Evolutionary conservation across 1,284 basidiomycete species (phyloP).

Genomic region (Laetiporus sulphureus): DNA sequence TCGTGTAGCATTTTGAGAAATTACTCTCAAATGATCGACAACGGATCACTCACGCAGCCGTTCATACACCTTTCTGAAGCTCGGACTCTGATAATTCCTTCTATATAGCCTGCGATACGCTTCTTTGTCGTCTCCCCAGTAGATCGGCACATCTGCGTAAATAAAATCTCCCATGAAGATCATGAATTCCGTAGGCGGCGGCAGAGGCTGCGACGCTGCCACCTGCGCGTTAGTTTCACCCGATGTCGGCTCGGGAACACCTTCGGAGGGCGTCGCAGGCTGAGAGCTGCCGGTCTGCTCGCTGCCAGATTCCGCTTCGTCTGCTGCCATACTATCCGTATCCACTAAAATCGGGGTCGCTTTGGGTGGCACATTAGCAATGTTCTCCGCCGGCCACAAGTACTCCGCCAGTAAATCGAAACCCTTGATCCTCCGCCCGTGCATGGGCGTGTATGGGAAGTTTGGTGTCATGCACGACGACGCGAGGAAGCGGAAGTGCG

Average conservation of each 20-base stretch:
- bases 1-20: conserved; percentile 7
- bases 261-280: too few relatives aligned
- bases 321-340: too few relatives aligned
- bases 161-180: conserved; percentile 70
- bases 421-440: conserved; percentile 51
- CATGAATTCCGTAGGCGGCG: conserved; percentile 43
- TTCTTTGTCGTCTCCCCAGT: conserved; percentile 48
- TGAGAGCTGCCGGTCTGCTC: not conserved
- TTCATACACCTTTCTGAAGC: conserved; percentile 63
- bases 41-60: conserved; percentile 45
- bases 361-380: not conserved
- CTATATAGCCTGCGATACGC: conserved; percentile 61
- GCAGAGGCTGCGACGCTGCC: conserved; percentile 1
- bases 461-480: conserved; percentile 60
- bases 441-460: conserved; percentile 56
- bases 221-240: conserved; percentile 3
- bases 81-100: conserved; percentile 56
- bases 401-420: conserved; percentile 62
- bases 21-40: conserved; percentile 1
- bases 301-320: not conserved
- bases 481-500: conserved; percentile 59
- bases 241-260: too few relatives aligned
- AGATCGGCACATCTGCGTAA: conserved; percentile 70
- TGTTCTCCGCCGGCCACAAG: conserved; percentile 27
- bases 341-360: not conserved